Evolutionary conservation across 176 grass and related monocot species (phyloP), one percentile per base, ranked within the genome.

Genomic region (Panicum miliaceum): DNA sequence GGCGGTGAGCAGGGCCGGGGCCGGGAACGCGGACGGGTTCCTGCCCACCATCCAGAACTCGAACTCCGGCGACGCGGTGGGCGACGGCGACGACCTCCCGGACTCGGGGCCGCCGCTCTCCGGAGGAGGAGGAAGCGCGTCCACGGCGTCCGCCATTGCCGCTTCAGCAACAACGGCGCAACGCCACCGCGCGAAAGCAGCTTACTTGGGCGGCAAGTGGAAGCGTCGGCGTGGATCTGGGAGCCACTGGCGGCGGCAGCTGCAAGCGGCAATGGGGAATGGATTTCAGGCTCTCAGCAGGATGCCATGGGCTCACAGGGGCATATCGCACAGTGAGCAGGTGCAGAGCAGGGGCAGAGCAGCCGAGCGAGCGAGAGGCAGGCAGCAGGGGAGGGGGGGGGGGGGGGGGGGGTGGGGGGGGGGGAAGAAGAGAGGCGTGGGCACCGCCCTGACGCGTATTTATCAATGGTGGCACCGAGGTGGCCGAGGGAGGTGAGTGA

Each of bases 21-120:
- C 42, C 8, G 82, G 90, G 83, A 90, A 81, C 32, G 65, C 77
- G 2, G 90, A 73, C 22, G 87, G 82, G 81, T 94, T 90, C 60
- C 54, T 87, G 66, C 89, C 93, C 4, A 99, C 77, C 73, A 92
- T 91, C 96, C 96, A 99, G 91, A 99, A 99, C 90, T 96, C 96
- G 89, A 99, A 99, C 81, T 99, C 96, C 2, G 91, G 85, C 6
- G 96, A 95, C 71, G 91, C 87, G 51, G 82, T 57, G 53, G 79
- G 90, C 78, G 91, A 88, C 48, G 86, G 82, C 48, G 86, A 81
- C 25, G 90, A 89, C 29, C 71, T 41, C 6, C 82, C 85, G 46
- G 64, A 81, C 8, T 84, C 85, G 10, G 22, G 16, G 51, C 51
- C 57, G 4, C 71, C 37, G 70, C 36, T 29, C 52, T 86, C 87